Conservation (phyloP, 495 filamentous ascomycete species). For the Penicillium manginii region DNA sequence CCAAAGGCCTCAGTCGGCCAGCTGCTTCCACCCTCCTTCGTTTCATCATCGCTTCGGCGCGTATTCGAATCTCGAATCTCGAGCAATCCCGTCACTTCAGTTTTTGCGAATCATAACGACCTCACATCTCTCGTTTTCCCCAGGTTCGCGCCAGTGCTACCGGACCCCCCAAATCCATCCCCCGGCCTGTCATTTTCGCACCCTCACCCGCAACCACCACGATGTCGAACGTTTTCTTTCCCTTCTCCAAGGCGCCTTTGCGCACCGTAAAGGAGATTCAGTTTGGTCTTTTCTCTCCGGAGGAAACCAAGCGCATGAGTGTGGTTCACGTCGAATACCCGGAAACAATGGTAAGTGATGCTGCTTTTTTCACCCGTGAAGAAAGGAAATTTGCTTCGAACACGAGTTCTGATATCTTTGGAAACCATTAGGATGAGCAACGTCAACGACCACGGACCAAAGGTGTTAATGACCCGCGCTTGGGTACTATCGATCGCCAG, state of each 20-base stretch:
- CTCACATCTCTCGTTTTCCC: conserved; percentile 18
- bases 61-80: conserved; percentile 22
- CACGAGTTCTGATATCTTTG: neutral
- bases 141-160: conserved; percentile 13
- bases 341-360: conserved; percentile 80
- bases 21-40: conserved; percentile 42
- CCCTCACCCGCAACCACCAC: conserved; percentile 44
- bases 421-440: conserved; percentile 71
- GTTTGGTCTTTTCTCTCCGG: conserved; percentile 93
- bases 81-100: conserved; percentile 23
- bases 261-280: conserved; percentile 97
- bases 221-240: conserved; percentile 94
- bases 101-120: conserved; percentile 24
- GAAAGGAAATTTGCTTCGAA: neutral
- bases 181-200: conserved; percentile 17
- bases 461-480: conserved; percentile 89
- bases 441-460: conserved; percentile 82
- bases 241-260: conserved; percentile 91
- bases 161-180: conserved; percentile 15
- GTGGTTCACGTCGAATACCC: conserved; percentile 91
- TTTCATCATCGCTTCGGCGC: conserved; percentile 39
- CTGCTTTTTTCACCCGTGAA: neutral
- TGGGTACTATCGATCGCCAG: conserved; percentile 92
- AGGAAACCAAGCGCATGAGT: conserved; percentile 98
- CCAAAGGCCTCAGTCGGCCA: conserved; percentile 55